Evolutionary conservation across 371 early-diverging fungal species (phyloP), one percentile per base, ranked within the genome.

Genomic region (Nematocida displodere): DNA sequence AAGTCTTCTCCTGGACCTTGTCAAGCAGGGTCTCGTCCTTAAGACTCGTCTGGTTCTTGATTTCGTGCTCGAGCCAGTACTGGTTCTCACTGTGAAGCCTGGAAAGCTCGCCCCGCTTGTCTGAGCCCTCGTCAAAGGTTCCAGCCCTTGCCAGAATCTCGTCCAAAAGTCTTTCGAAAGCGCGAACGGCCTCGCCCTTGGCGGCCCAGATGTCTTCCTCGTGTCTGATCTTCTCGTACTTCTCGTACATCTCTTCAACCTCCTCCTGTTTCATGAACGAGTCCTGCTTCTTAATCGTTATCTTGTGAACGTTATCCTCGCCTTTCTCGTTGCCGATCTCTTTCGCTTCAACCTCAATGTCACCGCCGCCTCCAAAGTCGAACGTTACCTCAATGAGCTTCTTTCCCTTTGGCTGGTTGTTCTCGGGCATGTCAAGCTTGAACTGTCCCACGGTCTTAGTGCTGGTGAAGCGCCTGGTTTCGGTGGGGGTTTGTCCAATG

Each of bases 351-450:
- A 71, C 75, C 5, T 34, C 47, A 20, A 71, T 71, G 62, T 71
- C 62, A 49, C 75, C 75, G 7, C 24, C 62, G 62, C 29, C 52
- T 48, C 75, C 75, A 58, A 71, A 42, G 75, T 71, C 75, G 29
- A 71, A 58, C 20, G 36, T 50, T 7, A 71, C 75, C 37, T 62
- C 40, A 26, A 71, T 71, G 5, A 26, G n/a, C 62, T 71, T 71
- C 59, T 71, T 37, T 59, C 75, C 75, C 52, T 37, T 56, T 11
- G 75, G 62, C 2, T 47, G 59, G 36, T 61, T 49, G 29, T 71
- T 71, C 24, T 58, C 3, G 26, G 75, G 75, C 59, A 71, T 56
- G 62, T 71, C 28, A 48, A 71, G 48, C 13, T 61, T 33, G 48
- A 71, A 71, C n/a, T 31, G 48, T 13, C 75, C 75, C 29, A 71